phyloP scores from a whole-genome alignment of 2,329 filamentous ascomycete species.

The Akanthomyces muscarius region DNA sequence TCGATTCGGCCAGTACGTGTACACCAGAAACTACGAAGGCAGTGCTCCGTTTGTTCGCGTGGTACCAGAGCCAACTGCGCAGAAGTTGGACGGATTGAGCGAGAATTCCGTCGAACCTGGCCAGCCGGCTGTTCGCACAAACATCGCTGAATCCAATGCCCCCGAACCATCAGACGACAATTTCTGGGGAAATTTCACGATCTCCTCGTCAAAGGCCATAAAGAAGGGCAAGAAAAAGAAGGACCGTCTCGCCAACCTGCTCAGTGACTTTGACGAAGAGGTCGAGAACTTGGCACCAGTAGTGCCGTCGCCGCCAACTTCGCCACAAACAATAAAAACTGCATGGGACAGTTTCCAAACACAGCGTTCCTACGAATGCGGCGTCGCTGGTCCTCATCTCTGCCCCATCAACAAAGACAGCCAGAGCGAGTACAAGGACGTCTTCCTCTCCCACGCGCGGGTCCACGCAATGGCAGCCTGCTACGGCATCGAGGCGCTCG shows the following conservation, averaged over 20 bases:
- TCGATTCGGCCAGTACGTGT: conserved; percentile 1
- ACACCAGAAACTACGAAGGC: not conserved
- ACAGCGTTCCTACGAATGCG: not conserved
- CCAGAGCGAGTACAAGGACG: not conserved
- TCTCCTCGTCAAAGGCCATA: too few species aligned
- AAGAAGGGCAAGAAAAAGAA: not conserved
- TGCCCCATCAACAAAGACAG: not conserved
- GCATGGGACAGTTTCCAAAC: not conserved
- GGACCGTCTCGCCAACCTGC: too few species aligned
- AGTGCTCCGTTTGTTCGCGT: not conserved
- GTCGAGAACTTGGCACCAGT: too few species aligned
- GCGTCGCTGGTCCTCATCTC: too few species aligned
- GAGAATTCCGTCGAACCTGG: not conserved
- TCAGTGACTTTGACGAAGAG: too few species aligned
- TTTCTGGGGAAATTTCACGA: too few species aligned
- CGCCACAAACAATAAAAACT: not conserved
- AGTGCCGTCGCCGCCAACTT: not conserved
- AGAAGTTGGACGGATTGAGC: too few species aligned
- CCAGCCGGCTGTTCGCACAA: not conserved
- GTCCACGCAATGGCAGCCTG: not conserved
- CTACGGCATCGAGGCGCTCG: not conserved
- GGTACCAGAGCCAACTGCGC: not conserved
- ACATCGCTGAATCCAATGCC: too few species aligned
- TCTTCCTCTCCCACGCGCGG: not conserved
- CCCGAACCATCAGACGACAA: not conserved